Percentiles rank a stretch among this genome's conserved stretches.
These are phyloP conservation scores for Macrophomina pseudophaseolina DNA, from an alignment of 2,329 filamentous ascomycete genomes.

Conservation along the genomic window DNA sequence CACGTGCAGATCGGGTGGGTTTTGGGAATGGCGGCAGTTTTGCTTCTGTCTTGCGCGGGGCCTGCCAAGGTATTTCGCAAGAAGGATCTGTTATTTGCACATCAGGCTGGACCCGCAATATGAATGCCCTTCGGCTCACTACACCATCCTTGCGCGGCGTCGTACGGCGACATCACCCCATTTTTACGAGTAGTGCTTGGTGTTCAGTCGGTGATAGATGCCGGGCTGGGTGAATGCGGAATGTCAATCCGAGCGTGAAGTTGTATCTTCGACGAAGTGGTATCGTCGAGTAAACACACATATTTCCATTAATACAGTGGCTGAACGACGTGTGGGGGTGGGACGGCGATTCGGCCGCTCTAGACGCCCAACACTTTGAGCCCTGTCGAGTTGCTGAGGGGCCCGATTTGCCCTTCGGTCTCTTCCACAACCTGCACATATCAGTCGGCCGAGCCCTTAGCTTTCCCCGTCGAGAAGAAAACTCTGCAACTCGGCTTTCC, in stretches of 20 bases:
- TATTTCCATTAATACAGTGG: slow-evolving; percentile 14
- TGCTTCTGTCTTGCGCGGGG: background rate
- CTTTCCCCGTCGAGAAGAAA: background rate
- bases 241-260: background rate
- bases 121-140: background rate
- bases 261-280: background rate
- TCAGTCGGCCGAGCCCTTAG: background rate
- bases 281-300: background rate
- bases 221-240: background rate
- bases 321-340: background rate
- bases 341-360: background rate
- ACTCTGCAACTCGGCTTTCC: background rate
- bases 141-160: background rate
- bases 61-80: slow-evolving; percentile 13
- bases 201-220: background rate
- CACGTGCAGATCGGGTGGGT: background rate
- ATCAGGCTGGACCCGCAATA: background rate
- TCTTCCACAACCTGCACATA: background rate
- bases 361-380: background rate
- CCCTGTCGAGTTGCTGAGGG: background rate
- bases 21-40: background rate
- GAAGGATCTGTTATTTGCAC: slow-evolving; percentile 17
- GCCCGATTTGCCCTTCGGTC: background rate
- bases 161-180: background rate
- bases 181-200: no score